These are phyloP conservation scores for Calonectria pseudoturangicola DNA, from an alignment of 2,329 filamentous ascomycete species.

Conservation along the genomic window DNA sequence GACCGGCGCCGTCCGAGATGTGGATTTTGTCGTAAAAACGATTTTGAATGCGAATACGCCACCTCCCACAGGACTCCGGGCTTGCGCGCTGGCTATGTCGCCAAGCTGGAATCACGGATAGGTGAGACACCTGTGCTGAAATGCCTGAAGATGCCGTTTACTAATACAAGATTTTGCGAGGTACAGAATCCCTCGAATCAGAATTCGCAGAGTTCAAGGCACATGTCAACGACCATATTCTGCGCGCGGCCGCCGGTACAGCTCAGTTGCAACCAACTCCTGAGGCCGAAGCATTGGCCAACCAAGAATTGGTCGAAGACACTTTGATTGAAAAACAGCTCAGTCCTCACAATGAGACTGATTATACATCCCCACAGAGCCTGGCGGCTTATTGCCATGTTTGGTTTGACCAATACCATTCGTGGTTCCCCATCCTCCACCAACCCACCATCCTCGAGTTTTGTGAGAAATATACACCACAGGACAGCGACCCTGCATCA, in stretches of 20 bases:
- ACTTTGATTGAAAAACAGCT: neutral
- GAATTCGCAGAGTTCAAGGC: slow-evolving; percentile 32
- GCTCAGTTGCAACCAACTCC: neutral
- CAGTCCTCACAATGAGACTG: neutral
- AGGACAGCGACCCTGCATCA: neutral
- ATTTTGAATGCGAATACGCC: slow-evolving; percentile 25
- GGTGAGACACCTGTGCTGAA: neutral
- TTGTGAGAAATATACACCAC: slow-evolving; percentile 19
- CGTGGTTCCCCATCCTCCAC: slow-evolving; percentile 38
- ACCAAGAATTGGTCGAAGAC: neutral
- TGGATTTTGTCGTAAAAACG: slow-evolving; percentile 33
- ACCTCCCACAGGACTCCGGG: slow-evolving; percentile 24
- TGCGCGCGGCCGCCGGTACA: neutral
- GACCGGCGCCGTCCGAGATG: slow-evolving; percentile 31
- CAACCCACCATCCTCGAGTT: slow-evolving; percentile 27
- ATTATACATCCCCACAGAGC: neutral
- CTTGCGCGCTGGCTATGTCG: slow-evolving; percentile 33
- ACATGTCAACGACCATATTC: slow-evolving; percentile 23
- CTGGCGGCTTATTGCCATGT: slow-evolving; percentile 21
- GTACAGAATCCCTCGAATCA: slow-evolving; percentile 21
- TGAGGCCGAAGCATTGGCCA: neutral
- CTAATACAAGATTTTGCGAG: neutral
- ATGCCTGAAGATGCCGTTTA: neutral
- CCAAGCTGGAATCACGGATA: slow-evolving; percentile 31
- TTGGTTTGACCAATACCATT: slow-evolving; percentile 38